Base-by-base conservation (phyloP, 1,284 basidiomycete species). In the Lentinus polychrous region DNA sequence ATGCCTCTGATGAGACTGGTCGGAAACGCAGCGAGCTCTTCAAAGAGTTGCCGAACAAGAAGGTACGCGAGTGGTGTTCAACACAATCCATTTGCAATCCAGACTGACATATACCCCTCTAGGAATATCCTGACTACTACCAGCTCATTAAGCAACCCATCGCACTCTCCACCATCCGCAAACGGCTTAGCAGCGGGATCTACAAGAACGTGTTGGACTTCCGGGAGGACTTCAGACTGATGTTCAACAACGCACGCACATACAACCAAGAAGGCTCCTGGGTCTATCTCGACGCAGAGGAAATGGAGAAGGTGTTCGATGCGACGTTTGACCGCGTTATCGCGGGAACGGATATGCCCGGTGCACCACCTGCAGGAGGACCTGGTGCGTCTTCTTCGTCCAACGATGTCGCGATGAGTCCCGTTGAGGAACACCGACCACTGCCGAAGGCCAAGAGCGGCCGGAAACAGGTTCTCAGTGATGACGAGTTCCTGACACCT, bases 281-380 rank as follows among this genome's bases (percentile, higher is more conserved):
- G 85, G 94, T 98, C 24, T 96, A 93, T 69, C 77, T 90, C 55
- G 93, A 97, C 55, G 94, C 95, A 1, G 83, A 91, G 47, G 86
- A 90, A 68, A 91, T 95, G 84, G 86, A 94, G 70, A 86, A 84
- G 60, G 83, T 85, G 43, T 91, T 94, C 61, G 76, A 86, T 54
- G 72, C 76, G 20, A 71, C 81, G 10, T 86, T 81, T 59, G 72
- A 78, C 44, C 74, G 74, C 36, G 64, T 72, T 41, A 79, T 83
- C 38, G 69, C 66, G 14, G 83, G 83, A 17, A 81, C 80, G 34
- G 83, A 81, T 38, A 68, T 89, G n/a, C 86, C 87, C 41, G 86
- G 86, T 48, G 86, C 86, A 8, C 73, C 77, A 27, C 59, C 66
- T 3, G 60, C 63, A 33, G 66, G 52, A 6, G 71, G 73, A 33